These are phyloP conservation scores for Ogataea pini DNA, from an alignment of 805 yeast species.

Conservation along the genomic window DNA sequence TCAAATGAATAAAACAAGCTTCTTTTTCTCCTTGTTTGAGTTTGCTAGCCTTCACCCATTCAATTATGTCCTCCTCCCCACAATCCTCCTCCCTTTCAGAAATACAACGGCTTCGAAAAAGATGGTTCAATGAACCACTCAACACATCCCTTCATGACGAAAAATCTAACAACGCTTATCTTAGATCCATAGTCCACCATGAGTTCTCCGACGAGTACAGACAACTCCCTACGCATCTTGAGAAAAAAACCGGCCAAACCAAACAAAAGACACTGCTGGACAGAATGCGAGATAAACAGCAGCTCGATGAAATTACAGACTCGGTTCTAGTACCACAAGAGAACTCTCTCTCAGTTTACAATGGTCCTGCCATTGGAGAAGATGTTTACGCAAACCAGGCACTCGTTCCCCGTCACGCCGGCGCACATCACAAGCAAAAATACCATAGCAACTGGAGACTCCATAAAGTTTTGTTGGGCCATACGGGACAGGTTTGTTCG, in stretches of 20 bases:
- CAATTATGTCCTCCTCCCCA: too few relatives aligned
- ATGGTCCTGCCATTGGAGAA: conserved; percentile 18
- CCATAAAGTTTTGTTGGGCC: conserved; percentile 78
- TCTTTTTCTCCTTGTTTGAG: too few relatives aligned
- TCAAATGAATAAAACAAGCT: too few relatives aligned
- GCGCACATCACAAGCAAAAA: conserved; percentile 27
- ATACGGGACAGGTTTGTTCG: conserved; percentile 90
- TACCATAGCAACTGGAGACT: conserved; percentile 73
- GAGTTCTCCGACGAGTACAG: conserved; percentile 14
- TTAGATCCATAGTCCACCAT: conserved; percentile 11
- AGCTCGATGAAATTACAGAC: conserved; percentile 5
- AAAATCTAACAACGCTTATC: conserved; percentile 12
- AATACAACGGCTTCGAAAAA: conserved; percentile 10
- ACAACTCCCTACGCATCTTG: conserved; percentile 19
- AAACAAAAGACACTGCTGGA: conserved; percentile 22
- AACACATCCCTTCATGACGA: conserved; percentile 10
- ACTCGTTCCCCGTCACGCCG: conserved; percentile 25
- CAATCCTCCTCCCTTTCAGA: too few relatives aligned
- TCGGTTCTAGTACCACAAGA: neutral
- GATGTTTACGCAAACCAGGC: conserved; percentile 27
- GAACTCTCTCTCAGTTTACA: conserved; percentile 18
- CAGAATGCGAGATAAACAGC: conserved; percentile 17
- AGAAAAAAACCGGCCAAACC: conserved; percentile 2
- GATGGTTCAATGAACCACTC: conserved; percentile 6
- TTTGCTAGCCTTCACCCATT: too few relatives aligned